Evolutionary conservation across 371 early-diverging fungal species (phyloP).

Genomic region (Mucor plumbeus): DNA sequence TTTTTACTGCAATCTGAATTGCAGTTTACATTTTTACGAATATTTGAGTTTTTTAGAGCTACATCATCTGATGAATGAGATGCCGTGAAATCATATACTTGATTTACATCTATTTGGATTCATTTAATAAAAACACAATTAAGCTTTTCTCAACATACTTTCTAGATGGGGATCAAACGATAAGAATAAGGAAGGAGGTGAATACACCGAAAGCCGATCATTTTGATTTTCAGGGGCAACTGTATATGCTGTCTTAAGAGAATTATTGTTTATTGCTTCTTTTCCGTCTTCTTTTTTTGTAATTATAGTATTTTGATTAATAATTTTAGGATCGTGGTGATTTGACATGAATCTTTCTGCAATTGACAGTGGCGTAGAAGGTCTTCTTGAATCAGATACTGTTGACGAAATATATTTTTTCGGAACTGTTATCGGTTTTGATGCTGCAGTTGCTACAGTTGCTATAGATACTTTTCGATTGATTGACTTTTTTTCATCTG

Average conservation of each 20-base stretch:
- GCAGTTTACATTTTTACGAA: not conserved
- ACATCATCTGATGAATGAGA: not conserved
- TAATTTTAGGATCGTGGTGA: not conserved
- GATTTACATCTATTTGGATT: not conserved
- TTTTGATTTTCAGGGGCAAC: not conserved
- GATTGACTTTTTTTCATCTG: not conserved
- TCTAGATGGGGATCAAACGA: not conserved
- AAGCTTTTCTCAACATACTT: not conserved
- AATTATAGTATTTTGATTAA: not conserved
- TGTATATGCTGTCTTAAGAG: too few relatives aligned
- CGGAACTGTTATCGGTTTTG: not conserved
- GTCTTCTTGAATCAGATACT: not conserved
- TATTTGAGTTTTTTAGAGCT: not conserved
- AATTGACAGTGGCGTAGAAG: constrained; percentile 11
- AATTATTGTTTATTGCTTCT: too few relatives aligned
- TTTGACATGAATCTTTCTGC: constrained; percentile 21
- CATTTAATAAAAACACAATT: not conserved
- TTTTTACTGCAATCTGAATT: not conserved
- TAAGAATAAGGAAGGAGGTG: not conserved
- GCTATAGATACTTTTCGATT: not conserved
- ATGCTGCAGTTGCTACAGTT: not conserved
- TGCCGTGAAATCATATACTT: not conserved
- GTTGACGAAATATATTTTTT: not conserved
- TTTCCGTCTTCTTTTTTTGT: not conserved
- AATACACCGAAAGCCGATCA: not conserved